Evolutionary conservation across 768 basidiomycete genomes (phyloP), one percentile per base, ranked within the genome.

Genomic region (Mycena epipterygia): DNA sequence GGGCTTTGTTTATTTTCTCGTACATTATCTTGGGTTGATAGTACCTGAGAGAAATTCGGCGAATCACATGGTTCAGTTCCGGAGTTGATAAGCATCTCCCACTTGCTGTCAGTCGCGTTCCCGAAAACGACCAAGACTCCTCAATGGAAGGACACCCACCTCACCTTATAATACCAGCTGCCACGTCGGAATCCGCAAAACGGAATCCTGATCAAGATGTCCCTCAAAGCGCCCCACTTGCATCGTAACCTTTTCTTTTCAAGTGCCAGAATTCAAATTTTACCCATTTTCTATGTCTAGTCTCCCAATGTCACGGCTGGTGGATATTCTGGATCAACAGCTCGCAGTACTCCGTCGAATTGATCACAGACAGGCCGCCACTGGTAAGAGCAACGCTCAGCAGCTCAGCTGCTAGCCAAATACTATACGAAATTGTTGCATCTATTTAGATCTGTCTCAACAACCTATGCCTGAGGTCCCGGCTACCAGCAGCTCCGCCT

Each of bases 401-500:
- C n/a, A n/a, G n/a, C n/a, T n/a, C n/a, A n/a, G n/a, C n/a, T n/a
- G n/a, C n/a, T n/a, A n/a, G n/a, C n/a, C n/a, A n/a, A n/a, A n/a
- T n/a, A n/a, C n/a, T n/a, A n/a, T n/a, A n/a, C n/a, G n/a, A n/a
- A n/a, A n/a, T n/a, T n/a, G n/a, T n/a, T n/a, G n/a, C 1, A 29
- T 42, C 23, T 21, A 29, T 19, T n/a, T 21, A 60, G 58, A 60
- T 60, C 42, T 60, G 9, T 32, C 58, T 27, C 58, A 46, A 29
- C 58, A 60, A 23, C 58, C 58, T 44, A 60, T 60, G 4, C 58
- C 58, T 29, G 58, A 60, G 19, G 58, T 60, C 19, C 58, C 58
- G 19, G 58, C 58, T 5, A 44, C 42, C 19, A 60, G 23, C 44
- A 60, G 58, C 30, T 42, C 58, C 30, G 58, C 58, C 19, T 60